Percentiles rank a stretch among this genome's conserved stretches.
These are phyloP conservation scores for Mercurialis annua DNA, from an alignment of 345 rosid species.

Conservation along the genomic window DNA sequence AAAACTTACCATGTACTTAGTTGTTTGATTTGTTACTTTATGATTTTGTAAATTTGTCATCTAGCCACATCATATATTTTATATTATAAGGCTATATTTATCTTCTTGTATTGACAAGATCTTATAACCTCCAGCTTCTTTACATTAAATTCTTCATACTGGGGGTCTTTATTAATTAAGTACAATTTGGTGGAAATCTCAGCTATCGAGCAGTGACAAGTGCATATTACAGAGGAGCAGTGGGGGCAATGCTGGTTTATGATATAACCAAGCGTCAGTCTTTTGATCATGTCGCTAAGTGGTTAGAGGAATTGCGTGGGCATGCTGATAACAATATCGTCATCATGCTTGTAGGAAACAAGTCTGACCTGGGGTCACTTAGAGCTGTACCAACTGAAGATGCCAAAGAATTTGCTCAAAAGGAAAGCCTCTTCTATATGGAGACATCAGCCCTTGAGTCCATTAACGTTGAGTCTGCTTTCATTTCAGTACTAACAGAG, in stretches of 20 bases:
- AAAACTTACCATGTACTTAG: not conserved
- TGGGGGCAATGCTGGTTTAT: slow-evolving; percentile 67
- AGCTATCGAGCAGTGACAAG: slow-evolving; percentile 70
- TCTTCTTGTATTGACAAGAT: not conserved
- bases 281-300: slow-evolving; percentile 53
- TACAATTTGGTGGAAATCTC: slow-evolving; percentile 10
- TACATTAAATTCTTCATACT: not conserved
- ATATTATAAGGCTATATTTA: not conserved
- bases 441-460: slow-evolving; percentile 68
- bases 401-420: slow-evolving; percentile 57
- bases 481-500: slow-evolving; percentile 50
- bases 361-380: slow-evolving; percentile 48
- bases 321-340: slow-evolving; percentile 59
- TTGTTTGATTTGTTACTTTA: not conserved
- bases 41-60: slow-evolving; percentile 6
- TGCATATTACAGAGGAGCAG: slow-evolving; percentile 68
- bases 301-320: slow-evolving; percentile 57
- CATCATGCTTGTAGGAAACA: slow-evolving; percentile 62
- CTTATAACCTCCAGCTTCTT: not conserved
- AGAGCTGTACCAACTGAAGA: slow-evolving; percentile 58
- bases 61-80: not conserved
- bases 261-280: slow-evolving; percentile 53
- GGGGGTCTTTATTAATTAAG: slow-evolving; percentile 1
- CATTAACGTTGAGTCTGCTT: slow-evolving; percentile 57
- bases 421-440: slow-evolving; percentile 53